Base-by-base conservation (phyloP, 1,139 yeast species). In the Debaryomyces coudertii region DNA sequence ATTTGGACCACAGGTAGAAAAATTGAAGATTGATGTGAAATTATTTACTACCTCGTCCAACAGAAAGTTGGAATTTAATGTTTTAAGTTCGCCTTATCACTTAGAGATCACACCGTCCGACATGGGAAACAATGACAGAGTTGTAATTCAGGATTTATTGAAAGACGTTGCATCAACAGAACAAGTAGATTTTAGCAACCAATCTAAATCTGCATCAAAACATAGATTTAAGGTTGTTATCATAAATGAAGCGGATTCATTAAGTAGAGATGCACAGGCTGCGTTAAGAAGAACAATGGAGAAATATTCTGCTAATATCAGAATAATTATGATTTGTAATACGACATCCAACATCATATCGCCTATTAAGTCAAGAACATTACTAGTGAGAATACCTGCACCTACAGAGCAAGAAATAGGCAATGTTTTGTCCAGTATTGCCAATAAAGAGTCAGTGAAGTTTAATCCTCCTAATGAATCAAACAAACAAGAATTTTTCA, bases 251-350 rank as follows among this genome's bases (percentile, higher is more conserved):
- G 98, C 99, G 0, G 97, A 93, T 55, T 79, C 90, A 1, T 77
- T 93, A 62, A 85, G 95, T 15, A 79, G 97, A 55, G 99, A 95
- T 63, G 99, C 99, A 0, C 99, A 93, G 65, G 97, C 97, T 11
- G 99, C 99, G 0, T 73, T 93, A 55, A 83, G 99, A 71, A 80
- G 99, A 65, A 93, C 99, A 1, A 95, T 93, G 98, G 99, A 93
- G 62, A 93, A 93, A 62, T 93, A 92, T 67, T 89, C 97, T 3
- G 79, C 87, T 18, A 92, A 90, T 61, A 82, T 93, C 56, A 79
- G 99, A 52, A 72, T 93, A 53, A 82, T 95, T 43, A 73, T 93
- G 72, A 78, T 93, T 27, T 89, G 97, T 57, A 93, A 89, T 61
- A 82, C 97, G 7, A 88, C 96, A 25, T 88, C 97, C 24, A 89